Percentiles rank a stretch among this genome's conserved stretches.
phyloP scores from a whole-genome alignment of 1,284 basidiomycete genomes.

The Testicularia cyperi region DNA sequence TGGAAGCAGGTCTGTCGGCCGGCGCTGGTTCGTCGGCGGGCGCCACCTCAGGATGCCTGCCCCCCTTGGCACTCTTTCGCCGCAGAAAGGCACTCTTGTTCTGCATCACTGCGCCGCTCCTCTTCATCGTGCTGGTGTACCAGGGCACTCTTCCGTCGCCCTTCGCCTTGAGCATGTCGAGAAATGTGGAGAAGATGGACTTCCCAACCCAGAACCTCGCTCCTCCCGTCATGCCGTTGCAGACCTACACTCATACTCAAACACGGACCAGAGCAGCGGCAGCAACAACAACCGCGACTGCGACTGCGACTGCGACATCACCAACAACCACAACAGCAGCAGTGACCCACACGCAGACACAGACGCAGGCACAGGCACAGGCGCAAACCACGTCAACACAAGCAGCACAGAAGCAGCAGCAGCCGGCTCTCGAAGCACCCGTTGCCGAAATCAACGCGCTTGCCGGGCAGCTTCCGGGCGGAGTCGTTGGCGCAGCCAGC shows the following conservation, averaged over 20 bases:
- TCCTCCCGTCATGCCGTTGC: too few relatives aligned
- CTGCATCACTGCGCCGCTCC: slow-evolving; percentile 6
- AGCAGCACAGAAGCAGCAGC: background rate
- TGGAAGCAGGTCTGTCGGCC: slow-evolving; percentile 10
- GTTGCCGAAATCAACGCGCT: slow-evolving; percentile 15
- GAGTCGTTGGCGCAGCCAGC: too few relatives aligned
- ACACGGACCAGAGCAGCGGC: too few relatives aligned
- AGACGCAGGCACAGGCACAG: too few relatives aligned
- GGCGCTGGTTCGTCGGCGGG: slow-evolving; percentile 4
- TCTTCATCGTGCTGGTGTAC: slow-evolving; percentile 20
- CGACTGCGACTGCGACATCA: too few relatives aligned
- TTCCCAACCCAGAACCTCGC: too few relatives aligned
- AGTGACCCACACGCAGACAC: too few relatives aligned
- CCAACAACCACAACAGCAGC: too few relatives aligned
- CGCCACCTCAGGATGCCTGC: slow-evolving; percentile 10
- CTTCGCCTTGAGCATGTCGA: background rate
- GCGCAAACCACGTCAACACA: background rate
- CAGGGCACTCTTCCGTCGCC: slow-evolving; percentile 4
- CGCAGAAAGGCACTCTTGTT: slow-evolving; percentile 17
- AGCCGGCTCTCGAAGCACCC: slow-evolving; percentile 4
- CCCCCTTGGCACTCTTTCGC: slow-evolving; percentile 21
- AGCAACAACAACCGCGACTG: too few relatives aligned
- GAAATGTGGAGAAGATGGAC: too few relatives aligned
- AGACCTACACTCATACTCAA: too few relatives aligned
- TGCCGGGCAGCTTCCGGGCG: background rate